Base-by-base conservation (phyloP, 257 asterid genomes). In the Ballota nigra region DNA sequence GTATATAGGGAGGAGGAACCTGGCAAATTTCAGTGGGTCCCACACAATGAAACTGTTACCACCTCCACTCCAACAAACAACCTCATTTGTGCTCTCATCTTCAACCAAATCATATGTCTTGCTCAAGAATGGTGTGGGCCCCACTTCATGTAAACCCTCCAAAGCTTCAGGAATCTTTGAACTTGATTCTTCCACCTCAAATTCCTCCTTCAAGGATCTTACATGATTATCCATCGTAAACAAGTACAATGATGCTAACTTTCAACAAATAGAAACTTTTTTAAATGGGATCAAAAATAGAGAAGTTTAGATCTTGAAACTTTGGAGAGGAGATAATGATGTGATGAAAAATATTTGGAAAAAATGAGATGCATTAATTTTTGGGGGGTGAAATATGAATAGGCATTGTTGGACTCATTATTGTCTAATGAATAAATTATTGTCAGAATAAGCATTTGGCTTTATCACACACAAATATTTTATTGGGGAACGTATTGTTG, bases 71-170 rank as follows among this genome's bases (percentile, higher is more conserved):
- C 97, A 91, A 66, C 82, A 88, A 49, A 91, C 88, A 29, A 86
- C 61, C 33, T 78, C 77, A 67, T 85, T 68, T 3, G 94, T 86
- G 23, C 26, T 79, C 52, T 78, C 87, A 85, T 91, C 96, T 52
- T 88, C 94, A 8, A 91, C 94, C 13, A 91, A 69, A 20, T 88
- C 96, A 81, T 91, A 91, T 1, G 96, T 88, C 75, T 91, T 91
- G 78, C 82, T 86, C 49, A 91, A 73, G 70, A 91, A 91, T 41
- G 97, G 97, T 69, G 94, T 87, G 4, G 90, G 89, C 0, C 88
- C 89, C 20, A 69, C 58, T 70, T 82, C 88, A 58, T 80, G 68
- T 22, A 91, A 82, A 34, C 88, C 92, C 74, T 82, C 94, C 77
- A 83, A 23, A 11, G 97, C 79, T 68, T 65, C 87, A 47, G 92